Evolutionary conservation across 2,329 filamentous ascomycete genomes (phyloP), one percentile per base, ranked within the genome.

Genomic region (Phaeosphaeriaceae sp.): DNA sequence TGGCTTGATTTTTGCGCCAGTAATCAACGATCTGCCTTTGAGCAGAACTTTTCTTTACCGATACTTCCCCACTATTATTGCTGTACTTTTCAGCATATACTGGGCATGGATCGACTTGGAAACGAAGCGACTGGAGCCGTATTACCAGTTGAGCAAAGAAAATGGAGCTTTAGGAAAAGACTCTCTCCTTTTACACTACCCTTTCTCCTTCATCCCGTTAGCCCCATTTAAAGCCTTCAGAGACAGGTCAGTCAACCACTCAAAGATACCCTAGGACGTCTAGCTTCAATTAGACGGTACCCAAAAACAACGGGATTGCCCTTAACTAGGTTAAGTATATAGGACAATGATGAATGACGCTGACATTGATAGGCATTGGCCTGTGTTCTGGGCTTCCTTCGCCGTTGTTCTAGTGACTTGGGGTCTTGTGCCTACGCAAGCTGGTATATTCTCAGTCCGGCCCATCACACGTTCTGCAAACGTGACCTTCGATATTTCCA

Each of bases 41-140:
- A 73, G 56, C 0, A 76, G 82, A 4, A 46, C 66, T 0, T 84
- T 82, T n/a, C 58, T 79, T 0, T 85, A 83, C 38, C 55, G 79
- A 0, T 68, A 72, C 16, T 51, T 71, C 0, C 83, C 84, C 0
- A 86, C 79, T 0, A 72, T 85, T 0, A 42, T 85, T 0, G 78
- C 83, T 0, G 78, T 86, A 0, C 6, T 81, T 0, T 86, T 83
- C 52, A 81, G 82, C 32, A 73, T 86, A 1, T 37, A 80, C 0
- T 87, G 83, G 83, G 77, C 74, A 2, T 85, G 83, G 82, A 75
- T 86, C 0, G 84, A 87, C 42, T 62, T 87, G 0, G 82, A 87
- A 29, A 71, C 77, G 0, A 84, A 85, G 49, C 59, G 85, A 0
- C 70, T 87, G 36, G 83, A 87, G 28, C 84, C 84, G 0, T 87